Evolutionary conservation across 2,329 filamentous ascomycete species (phyloP), one percentile per base, ranked within the genome.

Genomic region (Cordyceps cateniannulata): DNA sequence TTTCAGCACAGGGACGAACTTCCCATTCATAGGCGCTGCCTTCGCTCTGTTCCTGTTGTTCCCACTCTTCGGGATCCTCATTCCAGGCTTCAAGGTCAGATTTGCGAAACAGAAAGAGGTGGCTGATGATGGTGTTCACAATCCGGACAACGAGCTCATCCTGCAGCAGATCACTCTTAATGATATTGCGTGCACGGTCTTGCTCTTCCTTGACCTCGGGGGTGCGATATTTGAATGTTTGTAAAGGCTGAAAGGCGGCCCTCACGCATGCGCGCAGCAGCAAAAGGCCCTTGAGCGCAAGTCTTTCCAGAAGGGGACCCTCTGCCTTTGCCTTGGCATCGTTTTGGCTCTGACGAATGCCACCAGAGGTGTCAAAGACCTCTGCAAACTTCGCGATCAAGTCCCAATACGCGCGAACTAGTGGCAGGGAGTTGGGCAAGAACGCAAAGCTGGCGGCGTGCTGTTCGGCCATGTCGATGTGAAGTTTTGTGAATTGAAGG

Each of bases 11-110:
- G 2, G 93, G 91, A 35, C 93, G 86, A 58, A 98, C 88, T 62
- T 93, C 90, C 77, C 93, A 97, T 69, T 98, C 92, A 82, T 90
- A 98, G 1, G 89, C 90, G 66, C 91, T 90, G 40, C 89, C 87
- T 62, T 90, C 85, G 63, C 88, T 89, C 68, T 96, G 91, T 76
- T 97, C 92, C 68, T 88, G 86, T 65, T 90, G 87, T 72, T 97
- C 93, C 93, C 95, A 99, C 59, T 96, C 92, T 72, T 99, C 91
- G 0, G 93, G 91, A 62, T 96, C 92, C 69, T 96, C 89, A 70
- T 96, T 89, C 95, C 95, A 99, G 62, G 91, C 89, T 63, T 91
- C 86, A 1, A 98, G 82, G 72, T 99, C 95, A 56, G 86, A 85
- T 62, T 89, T 84, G 38, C 91, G 85, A 72, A 98, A 95, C 42